Evolutionary conservation across 1,284 basidiomycete genomes (phyloP), one percentile per base, ranked within the genome.

Genomic region (Cystobasidium sp.): DNA sequence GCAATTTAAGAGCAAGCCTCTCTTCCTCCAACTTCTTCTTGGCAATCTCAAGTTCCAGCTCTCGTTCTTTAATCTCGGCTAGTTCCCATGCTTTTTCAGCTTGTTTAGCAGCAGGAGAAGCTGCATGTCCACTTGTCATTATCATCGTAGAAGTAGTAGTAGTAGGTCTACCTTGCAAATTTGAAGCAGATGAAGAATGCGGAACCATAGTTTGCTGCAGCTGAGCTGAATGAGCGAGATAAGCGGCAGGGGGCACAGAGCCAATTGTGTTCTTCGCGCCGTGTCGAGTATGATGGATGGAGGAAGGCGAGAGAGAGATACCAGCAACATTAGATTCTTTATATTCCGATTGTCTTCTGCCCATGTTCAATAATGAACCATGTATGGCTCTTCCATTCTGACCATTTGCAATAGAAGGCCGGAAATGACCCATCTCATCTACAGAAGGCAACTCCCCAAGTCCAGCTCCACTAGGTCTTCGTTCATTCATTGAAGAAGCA

Each of bases 361-460:
- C 56, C 39, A 59, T 39, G 10, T 43, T 22, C 1, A 43, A 14
- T 31, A 59, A 59, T 16, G 56, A 59, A 18, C 12, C 56, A 18
- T 59, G 56, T 18, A 41, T 24, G 3, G 56, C 20, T 39, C 18
- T 59, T 39, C 14, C 16, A 10, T 44, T 51, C 6, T 9, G 10
- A 53, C 37, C 66, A 31, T 31, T 58, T 39, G 22, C 31, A 20
- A 52, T 37, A 20, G 31, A 12, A 20, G 39, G 20, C 10, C 10
- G 31, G 12, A 61, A 20, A 37, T 56, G 68, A n/a, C 68, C 68
- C n/a, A 69, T 24, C 43, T 69, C 68, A 31, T 69, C 68, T 0
- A 69, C 61, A 2, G 44, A 22, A 47, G 43, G 61, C 1, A 63
- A 43, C 12, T 20, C 41, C 10, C 37, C 56, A 18, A 31, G 39